Evolutionary conservation across 305 asterid species (phyloP), one percentile per base, ranked within the genome.

Genomic region (Solanum chacoense): DNA sequence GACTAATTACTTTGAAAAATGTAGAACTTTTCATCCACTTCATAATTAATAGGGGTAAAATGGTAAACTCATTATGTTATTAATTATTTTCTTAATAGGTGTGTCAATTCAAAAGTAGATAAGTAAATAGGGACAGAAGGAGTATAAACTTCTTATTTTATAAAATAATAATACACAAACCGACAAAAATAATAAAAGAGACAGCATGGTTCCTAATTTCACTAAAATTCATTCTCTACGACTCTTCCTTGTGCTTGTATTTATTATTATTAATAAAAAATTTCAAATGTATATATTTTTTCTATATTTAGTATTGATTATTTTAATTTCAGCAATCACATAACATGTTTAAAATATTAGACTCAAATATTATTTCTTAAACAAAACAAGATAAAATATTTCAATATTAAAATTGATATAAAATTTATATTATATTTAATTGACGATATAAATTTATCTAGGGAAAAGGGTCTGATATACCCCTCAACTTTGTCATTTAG

Each of bases 181-280:
- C 2, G 71, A 80, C 86, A 80, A 83, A 45, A 83, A 83, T 50
- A 50, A 83, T 83, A 50, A 50, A 83, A 29, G 86, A 50, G 86
- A 81, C 85, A 13, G 38, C 22, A 81, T 42, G 28, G 86, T 81
- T 42, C 18, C 71, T 63, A 81, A 28, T 28, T 22, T 42, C 71
- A 42, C 28, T 18, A 18, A 5, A 81, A 28, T 18, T 81, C 67
- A 4, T 80, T 22, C 85, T 40, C 26, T 40, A 38, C 69, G 8
- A 12, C 85, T 78, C 59, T 78, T 78, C n/a, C 7, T n/a, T 22
- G 84, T 11, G 31, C 31, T 69, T 77, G 71, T 24, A 3, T 75
- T n/a, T 74, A 45, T 50, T 18, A 18, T 18, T 45, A 1, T 16
- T 55, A 7, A n/a, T n/a, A n/a, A n/a, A n/a, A n/a, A 45, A 50